Conservation (phyloP, 495 filamentous ascomycete species). For the Xylaria scruposa region DNA sequence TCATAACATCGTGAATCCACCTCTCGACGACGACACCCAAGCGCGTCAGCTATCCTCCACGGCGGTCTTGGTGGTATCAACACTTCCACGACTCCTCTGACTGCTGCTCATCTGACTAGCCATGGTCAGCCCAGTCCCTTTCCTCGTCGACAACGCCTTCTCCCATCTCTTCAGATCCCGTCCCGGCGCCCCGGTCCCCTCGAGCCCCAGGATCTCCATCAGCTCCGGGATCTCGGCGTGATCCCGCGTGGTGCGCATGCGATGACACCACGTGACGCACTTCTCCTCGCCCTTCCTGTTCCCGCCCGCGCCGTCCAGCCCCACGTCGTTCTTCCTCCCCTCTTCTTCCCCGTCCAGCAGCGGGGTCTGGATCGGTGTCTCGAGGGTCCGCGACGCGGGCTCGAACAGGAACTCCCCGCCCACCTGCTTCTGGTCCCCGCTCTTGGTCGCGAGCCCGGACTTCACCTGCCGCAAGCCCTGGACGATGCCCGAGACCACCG, state of each 20-base stretch:
- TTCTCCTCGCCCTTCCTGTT: conserved; percentile 52
- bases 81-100: conserved; percentile 48
- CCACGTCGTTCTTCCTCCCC: conserved; percentile 22
- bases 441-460: conserved; percentile 63
- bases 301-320: conserved; percentile 18
- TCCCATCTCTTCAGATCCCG: conserved; percentile 52
- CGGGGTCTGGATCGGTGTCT: conserved; percentile 44
- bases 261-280: conserved; percentile 77
- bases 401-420: conserved; percentile 89
- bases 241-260: conserved; percentile 81
- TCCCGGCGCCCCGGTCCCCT: conserved; percentile 47
- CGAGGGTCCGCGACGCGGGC: conserved; percentile 39
- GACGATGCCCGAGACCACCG: conserved; percentile 57
- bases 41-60: neutral
- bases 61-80: conserved; percentile 26
- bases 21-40: neutral
- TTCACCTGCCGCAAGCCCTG: conserved; percentile 63
- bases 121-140: conserved; percentile 53
- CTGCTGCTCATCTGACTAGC: conserved; percentile 49
- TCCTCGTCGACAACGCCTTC: conserved; percentile 49
- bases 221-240: conserved; percentile 74
- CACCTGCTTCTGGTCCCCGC: conserved; percentile 72
- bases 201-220: conserved; percentile 65
- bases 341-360: conserved; percentile 31
- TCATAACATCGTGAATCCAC: neutral